phyloP scores from a whole-genome alignment of 371 early-diverging fungal species.

The Mucor racemosus region DNA sequence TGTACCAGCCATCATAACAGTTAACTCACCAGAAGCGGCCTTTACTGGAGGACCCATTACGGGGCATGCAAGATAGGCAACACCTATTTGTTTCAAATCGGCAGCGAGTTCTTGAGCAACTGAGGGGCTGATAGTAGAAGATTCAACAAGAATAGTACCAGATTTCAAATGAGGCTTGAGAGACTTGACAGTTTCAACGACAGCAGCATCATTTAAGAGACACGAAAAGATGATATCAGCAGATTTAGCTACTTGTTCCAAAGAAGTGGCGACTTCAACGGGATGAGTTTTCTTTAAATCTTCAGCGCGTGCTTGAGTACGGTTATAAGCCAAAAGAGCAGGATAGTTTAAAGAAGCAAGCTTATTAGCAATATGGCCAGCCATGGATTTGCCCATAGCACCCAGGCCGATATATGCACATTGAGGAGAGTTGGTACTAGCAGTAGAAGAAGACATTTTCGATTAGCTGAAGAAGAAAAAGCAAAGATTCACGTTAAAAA shows the following conservation, averaged over 20 bases:
- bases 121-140: conserved; percentile 45
- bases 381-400: conserved; percentile 57
- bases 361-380: conserved; percentile 41
- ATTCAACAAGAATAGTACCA: conserved; percentile 45
- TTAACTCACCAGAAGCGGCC: conserved; percentile 37
- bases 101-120: conserved; percentile 21
- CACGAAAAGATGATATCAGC: conserved; percentile 58
- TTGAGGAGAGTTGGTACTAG: conserved; percentile 15
- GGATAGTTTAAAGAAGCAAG: conserved; percentile 23
- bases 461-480: neutral
- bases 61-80: conserved; percentile 40
- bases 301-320: conserved; percentile 48
- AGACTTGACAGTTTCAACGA: conserved; percentile 30
- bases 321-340: conserved; percentile 55
- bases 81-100: conserved; percentile 17
- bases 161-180: conserved; percentile 31
- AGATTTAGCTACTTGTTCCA: conserved; percentile 34
- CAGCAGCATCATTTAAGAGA: conserved; percentile 55
- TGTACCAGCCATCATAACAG: conserved; percentile 32
- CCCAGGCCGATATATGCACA: conserved; percentile 64
- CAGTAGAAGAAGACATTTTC: conserved; percentile 16
- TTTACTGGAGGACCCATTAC: conserved; percentile 49
- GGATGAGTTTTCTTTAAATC: conserved; percentile 28
- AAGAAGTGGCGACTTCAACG: conserved; percentile 31
- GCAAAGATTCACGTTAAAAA: neutral